Evolutionary conservation across 352 stramenopile species (phyloP), one percentile per base, ranked within the genome.

Genomic region (Sclerospora graminicola): DNA sequence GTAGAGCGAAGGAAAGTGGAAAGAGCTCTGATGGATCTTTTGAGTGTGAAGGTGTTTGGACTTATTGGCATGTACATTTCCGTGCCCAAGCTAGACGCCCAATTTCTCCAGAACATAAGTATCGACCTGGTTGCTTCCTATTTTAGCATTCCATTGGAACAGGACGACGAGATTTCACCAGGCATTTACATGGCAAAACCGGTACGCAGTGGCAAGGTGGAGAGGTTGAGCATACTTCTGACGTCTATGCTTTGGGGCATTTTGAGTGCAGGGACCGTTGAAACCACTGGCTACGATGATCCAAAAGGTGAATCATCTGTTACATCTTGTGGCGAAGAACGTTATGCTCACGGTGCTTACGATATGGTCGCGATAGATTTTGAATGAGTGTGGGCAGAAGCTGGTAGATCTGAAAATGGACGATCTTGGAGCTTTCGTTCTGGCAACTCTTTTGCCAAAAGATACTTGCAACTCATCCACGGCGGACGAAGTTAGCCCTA

Each of bases 1-100:
- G n/a, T n/a, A n/a, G n/a, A n/a, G n/a, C n/a, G n/a, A n/a, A n/a
- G n/a, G n/a, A n/a, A n/a, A n/a, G n/a, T n/a, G n/a, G n/a, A n/a
- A n/a, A n/a, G n/a, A n/a, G n/a, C n/a, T n/a, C 21, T 42, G 13
- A 43, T 39, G 14, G 13, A 5, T 42, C 21, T 8, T 41, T 10
- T 26, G 7, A 27, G 19, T 11, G 28, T 53, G 19, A 46, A 89
- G 78, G 52, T 84, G 43, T 89, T 84, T 45, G 78, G 78, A n/a
- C 47, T 86, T n/a, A 66, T 89, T 34, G 78, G 78, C 41, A 85
- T 89, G 66, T 89, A 85, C 72, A 89, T 89, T 27, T 84, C 72
- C 2, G 66, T 67, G 29, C 72, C 74, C n/a, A 69, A 67, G 27
- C 52, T 89, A 15, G 51, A 76, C 41, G 67, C 60, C 16, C 53